Conservation (phyloP, 129 eudicot genomes). For the Saposhnikovia divaricata region DNA sequence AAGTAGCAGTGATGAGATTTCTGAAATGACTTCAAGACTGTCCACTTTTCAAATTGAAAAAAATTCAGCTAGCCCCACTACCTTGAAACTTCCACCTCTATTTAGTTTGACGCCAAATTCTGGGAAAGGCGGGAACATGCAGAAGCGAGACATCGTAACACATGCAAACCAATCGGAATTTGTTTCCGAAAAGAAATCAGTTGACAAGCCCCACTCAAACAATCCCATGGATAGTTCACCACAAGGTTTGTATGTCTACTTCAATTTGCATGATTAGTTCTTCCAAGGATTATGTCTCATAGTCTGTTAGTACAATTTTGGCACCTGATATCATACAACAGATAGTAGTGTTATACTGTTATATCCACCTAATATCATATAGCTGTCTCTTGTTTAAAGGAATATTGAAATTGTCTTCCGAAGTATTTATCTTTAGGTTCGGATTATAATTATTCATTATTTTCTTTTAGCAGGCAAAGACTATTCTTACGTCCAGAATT, state of each 20-base stretch:
- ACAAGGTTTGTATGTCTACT: slow-evolving; percentile 42
- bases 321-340: not conserved
- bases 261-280: not conserved
- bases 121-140: slow-evolving; percentile 62
- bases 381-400: not conserved
- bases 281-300: slow-evolving; percentile 7
- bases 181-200: slow-evolving; percentile 40
- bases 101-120: slow-evolving; percentile 82
- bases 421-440: slow-evolving; percentile 1
- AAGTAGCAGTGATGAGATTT: slow-evolving; percentile 55
- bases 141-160: slow-evolving; percentile 42
- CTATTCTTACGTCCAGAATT: slow-evolving; percentile 44
- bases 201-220: slow-evolving; percentile 38
- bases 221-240: slow-evolving; percentile 48
- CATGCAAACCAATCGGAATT: slow-evolving; percentile 40
- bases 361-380: not conserved
- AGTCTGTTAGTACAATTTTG: not conserved
- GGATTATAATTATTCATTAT: not conserved
- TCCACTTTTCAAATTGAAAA: slow-evolving; percentile 72
- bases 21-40: slow-evolving; percentile 59
- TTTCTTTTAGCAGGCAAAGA: slow-evolving; percentile 47
- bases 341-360: not conserved
- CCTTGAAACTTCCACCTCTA: slow-evolving; percentile 83
- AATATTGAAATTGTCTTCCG: not conserved
- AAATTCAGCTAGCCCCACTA: slow-evolving; percentile 51